Percentiles rank a stretch among this genome's conserved stretches.
These are phyloP conservation scores for Sphagnum magellanicum DNA, from an alignment of 228 moss, liverwort and hornwort species.

Conservation along the genomic window DNA sequence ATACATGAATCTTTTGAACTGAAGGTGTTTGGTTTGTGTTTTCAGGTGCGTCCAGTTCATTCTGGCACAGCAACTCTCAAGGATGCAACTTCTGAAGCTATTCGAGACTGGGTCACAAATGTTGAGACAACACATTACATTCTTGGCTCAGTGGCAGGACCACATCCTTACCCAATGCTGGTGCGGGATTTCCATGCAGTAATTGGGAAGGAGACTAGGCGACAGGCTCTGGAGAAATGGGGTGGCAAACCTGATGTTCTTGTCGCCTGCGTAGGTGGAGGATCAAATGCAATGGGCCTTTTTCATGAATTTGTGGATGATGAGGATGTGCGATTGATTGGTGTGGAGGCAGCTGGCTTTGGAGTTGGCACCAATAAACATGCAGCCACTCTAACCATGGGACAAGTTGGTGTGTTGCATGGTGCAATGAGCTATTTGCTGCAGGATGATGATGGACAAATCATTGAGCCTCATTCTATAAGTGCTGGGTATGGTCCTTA, in stretches of 20 bases:
- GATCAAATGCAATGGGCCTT: constrained; percentile 94
- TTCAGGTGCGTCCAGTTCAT: constrained; percentile 77
- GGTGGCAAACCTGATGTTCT: constrained; percentile 91
- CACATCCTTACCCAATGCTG: constrained; percentile 96
- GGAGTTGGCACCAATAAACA: constrained; percentile 71
- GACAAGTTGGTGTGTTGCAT: constrained; percentile 85
- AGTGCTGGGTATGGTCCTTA: constrained; percentile 75
- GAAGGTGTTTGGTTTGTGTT: no score
- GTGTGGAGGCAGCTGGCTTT: constrained; percentile 92
- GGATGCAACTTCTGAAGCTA: constrained; percentile 93
- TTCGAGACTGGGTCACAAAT: constrained; percentile 96
- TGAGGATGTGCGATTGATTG: constrained; percentile 71
- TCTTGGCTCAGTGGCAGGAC: constrained; percentile 92
- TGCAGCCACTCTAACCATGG: constrained; percentile 88
- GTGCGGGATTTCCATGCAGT: constrained; percentile 88
- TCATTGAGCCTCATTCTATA: constrained; percentile 93
- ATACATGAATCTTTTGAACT: no score
- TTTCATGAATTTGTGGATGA: constrained; percentile 92
- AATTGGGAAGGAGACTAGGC: constrained; percentile 88
- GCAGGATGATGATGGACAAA: constrained; percentile 82
- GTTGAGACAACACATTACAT: constrained; percentile 94
- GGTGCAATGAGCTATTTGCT: constrained; percentile 98
- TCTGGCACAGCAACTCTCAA: constrained; percentile 90
- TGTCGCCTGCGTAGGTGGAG: constrained; percentile 88
- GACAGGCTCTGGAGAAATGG: constrained; percentile 96